A percentile compares a stretch with the other conserved stretches of the same genome.
These are phyloP conservation scores for Termitomyces heimii DNA, from an alignment of 768 basidiomycete genomes.

Conservation along the genomic window DNA sequence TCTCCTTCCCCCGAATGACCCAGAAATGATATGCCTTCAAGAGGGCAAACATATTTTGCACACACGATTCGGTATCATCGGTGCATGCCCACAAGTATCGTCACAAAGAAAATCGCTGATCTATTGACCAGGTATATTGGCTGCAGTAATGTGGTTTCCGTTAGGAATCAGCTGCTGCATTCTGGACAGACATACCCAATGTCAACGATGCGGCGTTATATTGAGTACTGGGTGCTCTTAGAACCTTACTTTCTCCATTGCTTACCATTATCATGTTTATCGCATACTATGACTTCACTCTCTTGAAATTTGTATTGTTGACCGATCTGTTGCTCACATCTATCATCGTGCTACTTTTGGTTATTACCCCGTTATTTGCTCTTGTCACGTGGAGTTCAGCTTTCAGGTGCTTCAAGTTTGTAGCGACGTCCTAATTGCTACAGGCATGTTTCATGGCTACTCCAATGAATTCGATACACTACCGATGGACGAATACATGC, in stretches of 20 bases:
- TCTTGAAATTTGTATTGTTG: background rate
- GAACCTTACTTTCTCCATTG: background rate
- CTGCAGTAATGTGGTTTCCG: conserved; percentile 84
- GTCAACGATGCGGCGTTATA: conserved; percentile 41
- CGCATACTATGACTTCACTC: background rate
- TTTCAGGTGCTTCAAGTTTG: too few relatives aligned
- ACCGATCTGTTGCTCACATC: background rate
- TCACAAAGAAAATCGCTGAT: background rate
- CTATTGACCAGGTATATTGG: conserved; percentile 54
- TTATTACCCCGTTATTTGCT: background rate
- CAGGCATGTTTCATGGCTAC: conserved; percentile 7
- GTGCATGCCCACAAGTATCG: conserved; percentile 29
- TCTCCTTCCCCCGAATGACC: conserved; percentile 68
- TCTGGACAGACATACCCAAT: conserved; percentile 65
- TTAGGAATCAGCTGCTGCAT: conserved; percentile 74
- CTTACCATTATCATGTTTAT: background rate
- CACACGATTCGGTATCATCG: conserved; percentile 65
- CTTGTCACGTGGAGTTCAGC: background rate
- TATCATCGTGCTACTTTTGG: too few relatives aligned
- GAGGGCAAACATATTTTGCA: conserved; percentile 58
- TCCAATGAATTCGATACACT: background rate
- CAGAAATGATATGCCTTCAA: conserved; percentile 84
- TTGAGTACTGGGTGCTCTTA: conserved; percentile 36
- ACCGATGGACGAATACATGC: background rate
- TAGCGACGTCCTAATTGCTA: background rate